Evolutionary conservation across 169 alveolate species (phyloP).

Genomic region (Eimeria acervulina): DNA sequence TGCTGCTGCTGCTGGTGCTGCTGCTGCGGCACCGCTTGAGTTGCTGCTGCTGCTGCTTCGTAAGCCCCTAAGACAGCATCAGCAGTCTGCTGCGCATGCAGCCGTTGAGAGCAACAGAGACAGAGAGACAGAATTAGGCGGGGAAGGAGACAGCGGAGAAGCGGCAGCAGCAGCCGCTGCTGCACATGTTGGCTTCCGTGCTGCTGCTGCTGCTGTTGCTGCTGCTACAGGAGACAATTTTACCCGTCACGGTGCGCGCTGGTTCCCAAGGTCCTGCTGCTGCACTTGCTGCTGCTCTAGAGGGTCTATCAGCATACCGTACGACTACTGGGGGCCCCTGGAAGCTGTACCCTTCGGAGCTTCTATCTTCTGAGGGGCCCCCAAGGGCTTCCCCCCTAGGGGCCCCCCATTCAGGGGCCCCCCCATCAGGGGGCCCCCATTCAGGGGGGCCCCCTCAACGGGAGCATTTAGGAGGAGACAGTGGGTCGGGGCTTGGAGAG

Average conservation of each 20-base stretch:
- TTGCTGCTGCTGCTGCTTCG: not conserved
- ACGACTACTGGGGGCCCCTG: not conserved
- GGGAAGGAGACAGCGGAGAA: not conserved
- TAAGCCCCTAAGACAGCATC: no score
- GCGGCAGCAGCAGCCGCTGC: constrained; percentile 3
- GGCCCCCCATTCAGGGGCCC: constrained; percentile 11
- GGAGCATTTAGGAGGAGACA: not conserved
- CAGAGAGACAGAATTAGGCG: not conserved
- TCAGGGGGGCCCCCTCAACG: not conserved
- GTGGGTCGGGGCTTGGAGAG: not conserved
- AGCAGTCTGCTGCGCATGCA: no score
- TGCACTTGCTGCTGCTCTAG: constrained; percentile 55
- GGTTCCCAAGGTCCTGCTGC: constrained; percentile 52
- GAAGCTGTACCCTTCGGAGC: not conserved
- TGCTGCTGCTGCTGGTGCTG: not conserved
- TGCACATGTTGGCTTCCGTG: no score
- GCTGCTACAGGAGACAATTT: constrained; percentile 16
- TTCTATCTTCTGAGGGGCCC: not conserved
- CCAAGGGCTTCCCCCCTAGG: not conserved
- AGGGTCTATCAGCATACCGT: constrained; percentile 22
- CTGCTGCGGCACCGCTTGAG: no score
- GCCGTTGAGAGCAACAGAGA: no score
- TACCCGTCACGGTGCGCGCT: constrained; percentile 14
- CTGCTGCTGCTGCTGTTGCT: not conserved
- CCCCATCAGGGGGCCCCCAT: not conserved